These are phyloP conservation scores for Trichothecium sympodiale DNA, from an alignment of 2,329 filamentous ascomycete species.

Conservation along the genomic window DNA sequence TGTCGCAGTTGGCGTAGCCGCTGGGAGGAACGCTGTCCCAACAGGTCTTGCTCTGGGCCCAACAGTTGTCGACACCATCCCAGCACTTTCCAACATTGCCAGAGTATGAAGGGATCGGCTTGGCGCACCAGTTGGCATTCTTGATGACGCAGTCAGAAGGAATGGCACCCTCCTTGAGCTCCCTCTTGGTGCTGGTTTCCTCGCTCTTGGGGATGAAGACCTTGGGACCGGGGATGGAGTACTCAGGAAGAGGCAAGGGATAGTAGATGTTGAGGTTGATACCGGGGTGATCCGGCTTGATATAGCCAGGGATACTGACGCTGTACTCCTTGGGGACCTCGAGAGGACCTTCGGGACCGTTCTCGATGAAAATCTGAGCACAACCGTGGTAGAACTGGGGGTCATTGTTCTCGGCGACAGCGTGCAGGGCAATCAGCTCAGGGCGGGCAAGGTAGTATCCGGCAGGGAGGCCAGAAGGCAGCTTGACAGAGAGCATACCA, in stretches of 20 bases:
- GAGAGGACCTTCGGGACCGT: conserved; percentile 31
- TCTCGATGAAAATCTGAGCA: conserved; percentile 55
- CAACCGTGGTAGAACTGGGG: conserved; percentile 69
- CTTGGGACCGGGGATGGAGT: conserved; percentile 43
- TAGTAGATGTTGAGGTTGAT: conserved; percentile 56
- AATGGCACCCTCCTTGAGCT: conserved; percentile 32
- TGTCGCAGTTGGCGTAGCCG: conserved; percentile 46
- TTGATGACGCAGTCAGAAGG: conserved; percentile 48
- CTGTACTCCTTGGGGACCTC: conserved; percentile 34
- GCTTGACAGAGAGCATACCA: conserved; percentile 49
- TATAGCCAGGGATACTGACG: conserved; percentile 57
- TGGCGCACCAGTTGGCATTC: conserved; percentile 64
- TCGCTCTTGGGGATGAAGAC: conserved; percentile 26
- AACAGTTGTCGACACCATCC: conserved; percentile 44
- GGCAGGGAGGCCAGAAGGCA: conserved; percentile 49
- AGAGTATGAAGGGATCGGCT: conserved; percentile 46
- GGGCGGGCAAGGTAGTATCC: conserved; percentile 64
- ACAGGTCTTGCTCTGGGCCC: conserved; percentile 47
- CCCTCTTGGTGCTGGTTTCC: conserved; percentile 4
- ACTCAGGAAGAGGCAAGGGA: conserved; percentile 27
- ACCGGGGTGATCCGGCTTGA: conserved; percentile 39
- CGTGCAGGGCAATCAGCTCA: conserved; percentile 59
- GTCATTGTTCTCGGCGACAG: conserved; percentile 39
- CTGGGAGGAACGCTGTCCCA: conserved; percentile 47
- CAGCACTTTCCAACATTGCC: conserved; percentile 46